Base-by-base conservation (phyloP, 1,284 basidiomycete species). In the Stygiomarasmius scandens region DNA sequence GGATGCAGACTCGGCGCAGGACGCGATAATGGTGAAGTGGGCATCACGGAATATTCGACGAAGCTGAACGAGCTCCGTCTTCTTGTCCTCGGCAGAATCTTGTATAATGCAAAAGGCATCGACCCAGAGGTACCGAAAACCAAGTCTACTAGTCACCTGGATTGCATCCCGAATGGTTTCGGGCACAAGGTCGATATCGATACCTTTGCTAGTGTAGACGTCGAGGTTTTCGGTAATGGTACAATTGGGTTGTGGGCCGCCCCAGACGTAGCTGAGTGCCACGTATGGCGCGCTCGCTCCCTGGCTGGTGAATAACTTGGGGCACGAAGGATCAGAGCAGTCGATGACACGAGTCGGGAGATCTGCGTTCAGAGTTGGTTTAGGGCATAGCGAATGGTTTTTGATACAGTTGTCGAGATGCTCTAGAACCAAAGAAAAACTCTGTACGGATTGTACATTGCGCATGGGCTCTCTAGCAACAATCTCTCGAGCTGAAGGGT, bases 261-360 rank as follows among this genome's bases (percentile, higher is more conserved):
- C 60, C 60, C 60, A 61, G 25, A 59, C 54, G 29, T 61, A 61
- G 44, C 59, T 61, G 46, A 61, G 59, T 14, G 59, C 32, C 16
- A 29, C 44, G 20, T 61, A 61, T 32, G 29, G 29, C 4, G 9
- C n/a, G 44, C 20, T 41, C 25, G 12, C 22, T 44, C 24, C 52
- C 12, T 23, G 27, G 20, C 29, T 34, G 19, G n/a, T 23, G 25
- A 22, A 19, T 53, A 41, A 38, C 23, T 46, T 23, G 19, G 23
- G 36, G 20, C 11, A 23, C 9, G 22, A 20, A 20, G 49, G 32
- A 29, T 50, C 49, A 34, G 27, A 25, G 27, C 52, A 53, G 23
- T 53, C 52, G 36, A 53, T 53, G 36, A 53, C 23, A 25, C 52
- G 52, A 19, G 34, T 43, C 16, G 52, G 52, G 27, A 53, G 52